A percentile compares a stretch with the other conserved stretches of the same genome.
These are phyloP conservation scores for Trichosporon coremiiforme DNA, from an alignment of 1,284 basidiomycete species.

Conservation along the genomic window DNA sequence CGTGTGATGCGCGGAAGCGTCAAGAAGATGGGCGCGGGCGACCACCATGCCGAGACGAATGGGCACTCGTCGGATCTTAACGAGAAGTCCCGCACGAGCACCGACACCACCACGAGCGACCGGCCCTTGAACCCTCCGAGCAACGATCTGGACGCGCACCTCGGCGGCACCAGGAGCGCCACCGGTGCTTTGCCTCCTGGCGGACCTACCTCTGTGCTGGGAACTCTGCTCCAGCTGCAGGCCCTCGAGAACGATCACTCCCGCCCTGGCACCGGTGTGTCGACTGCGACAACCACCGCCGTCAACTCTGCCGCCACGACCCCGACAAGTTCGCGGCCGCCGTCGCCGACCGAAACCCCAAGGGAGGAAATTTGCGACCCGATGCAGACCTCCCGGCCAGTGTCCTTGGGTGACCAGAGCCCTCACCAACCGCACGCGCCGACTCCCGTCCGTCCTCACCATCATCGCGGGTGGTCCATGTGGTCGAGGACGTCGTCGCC, in stretches of 20 bases:
- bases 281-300: not conserved
- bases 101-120: not conserved
- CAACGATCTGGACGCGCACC: not conserved
- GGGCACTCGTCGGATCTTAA: not conserved
- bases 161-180: not conserved
- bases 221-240: slow-evolving; percentile 13
- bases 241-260: slow-evolving; percentile 15
- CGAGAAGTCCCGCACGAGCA: not conserved
- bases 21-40: not conserved
- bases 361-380: not conserved
- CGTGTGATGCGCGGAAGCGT: slow-evolving; percentile 37
- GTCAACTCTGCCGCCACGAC: slow-evolving; percentile 30
- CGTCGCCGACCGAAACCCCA: slow-evolving; percentile 18
- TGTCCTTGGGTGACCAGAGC: slow-evolving; percentile 4
- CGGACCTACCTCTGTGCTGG: slow-evolving; percentile 6
- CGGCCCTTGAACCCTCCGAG: not conserved
- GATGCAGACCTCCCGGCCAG: not conserved
- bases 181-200: not conserved
- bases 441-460: not conserved
- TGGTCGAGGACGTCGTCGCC: not conserved
- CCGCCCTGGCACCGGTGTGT: not conserved
- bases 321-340: slow-evolving; percentile 48
- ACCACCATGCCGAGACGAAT: not conserved
- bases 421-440: not conserved
- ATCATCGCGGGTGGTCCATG: not conserved